Evolutionary conservation across 176 grass and related monocot species (phyloP).

Genomic region (Elymus sibiricus): DNA sequence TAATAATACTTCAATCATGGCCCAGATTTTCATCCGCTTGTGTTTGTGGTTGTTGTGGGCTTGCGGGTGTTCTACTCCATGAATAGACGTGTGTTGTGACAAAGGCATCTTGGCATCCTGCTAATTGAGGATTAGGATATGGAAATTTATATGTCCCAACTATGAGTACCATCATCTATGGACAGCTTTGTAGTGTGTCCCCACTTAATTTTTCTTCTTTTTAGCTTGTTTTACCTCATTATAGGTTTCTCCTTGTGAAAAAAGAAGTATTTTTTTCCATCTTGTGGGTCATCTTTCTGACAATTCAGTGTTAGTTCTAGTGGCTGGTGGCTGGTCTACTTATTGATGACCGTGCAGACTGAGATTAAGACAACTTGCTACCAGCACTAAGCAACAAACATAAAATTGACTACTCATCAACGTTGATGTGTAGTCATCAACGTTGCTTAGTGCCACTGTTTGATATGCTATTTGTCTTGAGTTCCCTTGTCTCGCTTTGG

Average conservation of each 20-base stretch:
- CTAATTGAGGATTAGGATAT: no score
- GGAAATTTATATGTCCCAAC: neutral
- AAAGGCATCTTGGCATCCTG: no score
- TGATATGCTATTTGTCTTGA: neutral
- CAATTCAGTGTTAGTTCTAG: no score
- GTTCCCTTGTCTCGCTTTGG: neutral
- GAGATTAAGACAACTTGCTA: neutral
- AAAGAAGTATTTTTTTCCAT: neutral
- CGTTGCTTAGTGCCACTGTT: neutral
- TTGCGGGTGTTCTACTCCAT: no score
- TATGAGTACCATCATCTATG: neutral
- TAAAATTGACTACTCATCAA: no score
- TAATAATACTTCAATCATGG: no score
- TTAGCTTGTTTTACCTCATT: neutral
- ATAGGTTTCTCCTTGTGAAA: neutral
- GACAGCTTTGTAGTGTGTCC: no score
- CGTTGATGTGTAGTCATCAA: neutral
- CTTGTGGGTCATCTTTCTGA: neutral
- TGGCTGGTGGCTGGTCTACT: neutral
- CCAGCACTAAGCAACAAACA: no score
- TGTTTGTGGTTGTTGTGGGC: no score
- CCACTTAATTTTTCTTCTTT: neutral
- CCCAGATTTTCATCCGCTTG: no score
- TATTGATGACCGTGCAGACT: neutral
- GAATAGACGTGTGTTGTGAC: no score